Percentiles rank a stretch among this genome's conserved stretches.
Evolutionary conservation across 176 grass and related monocot genomes (phyloP).

Genomic region (Avena sativa): DNA sequence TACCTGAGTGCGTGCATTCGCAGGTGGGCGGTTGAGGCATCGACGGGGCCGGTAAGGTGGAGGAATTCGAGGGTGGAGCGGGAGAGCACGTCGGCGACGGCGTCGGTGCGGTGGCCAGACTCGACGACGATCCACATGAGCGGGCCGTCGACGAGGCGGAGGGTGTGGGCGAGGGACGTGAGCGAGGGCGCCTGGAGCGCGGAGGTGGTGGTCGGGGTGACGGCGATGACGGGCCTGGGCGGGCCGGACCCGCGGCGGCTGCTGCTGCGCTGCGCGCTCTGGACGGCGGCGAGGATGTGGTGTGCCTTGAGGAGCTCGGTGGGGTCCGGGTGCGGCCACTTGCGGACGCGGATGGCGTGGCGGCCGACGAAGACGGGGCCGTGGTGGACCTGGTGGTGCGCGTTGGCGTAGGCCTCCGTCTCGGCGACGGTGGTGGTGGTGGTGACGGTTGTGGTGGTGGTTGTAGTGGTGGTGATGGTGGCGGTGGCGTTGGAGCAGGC

Average conservation of each 20-base stretch:
- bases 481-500: slow-evolving; percentile 53
- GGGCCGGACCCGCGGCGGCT: slow-evolving; percentile 30
- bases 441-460: not conserved
- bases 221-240: slow-evolving; percentile 51
- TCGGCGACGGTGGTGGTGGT: slow-evolving; percentile 46
- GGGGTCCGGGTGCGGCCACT: slow-evolving; percentile 78
- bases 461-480: slow-evolving; percentile 45
- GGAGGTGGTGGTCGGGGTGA: slow-evolving; percentile 63
- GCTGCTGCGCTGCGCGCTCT: slow-evolving; percentile 65
- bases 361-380: slow-evolving; percentile 76
- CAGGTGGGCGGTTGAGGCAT: slow-evolving; percentile 38
- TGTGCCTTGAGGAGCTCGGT: slow-evolving; percentile 73
- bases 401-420: slow-evolving; percentile 18
- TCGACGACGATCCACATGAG: slow-evolving; percentile 71
- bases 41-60: slow-evolving; percentile 52
- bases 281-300: slow-evolving; percentile 72
- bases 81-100: slow-evolving; percentile 60
- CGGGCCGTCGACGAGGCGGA: slow-evolving; percentile 57
- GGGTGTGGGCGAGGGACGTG: slow-evolving; percentile 65
- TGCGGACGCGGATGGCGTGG: slow-evolving; percentile 79
- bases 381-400: slow-evolving; percentile 56
- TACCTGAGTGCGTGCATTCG: slow-evolving; percentile 78
- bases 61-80: slow-evolving; percentile 57
- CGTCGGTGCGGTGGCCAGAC: slow-evolving; percentile 59
- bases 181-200: slow-evolving; percentile 62